Evolutionary conservation across 169 alveolate genomes (phyloP), one percentile per base, ranked within the genome.

Genomic region (Blepharisma undulans): DNA sequence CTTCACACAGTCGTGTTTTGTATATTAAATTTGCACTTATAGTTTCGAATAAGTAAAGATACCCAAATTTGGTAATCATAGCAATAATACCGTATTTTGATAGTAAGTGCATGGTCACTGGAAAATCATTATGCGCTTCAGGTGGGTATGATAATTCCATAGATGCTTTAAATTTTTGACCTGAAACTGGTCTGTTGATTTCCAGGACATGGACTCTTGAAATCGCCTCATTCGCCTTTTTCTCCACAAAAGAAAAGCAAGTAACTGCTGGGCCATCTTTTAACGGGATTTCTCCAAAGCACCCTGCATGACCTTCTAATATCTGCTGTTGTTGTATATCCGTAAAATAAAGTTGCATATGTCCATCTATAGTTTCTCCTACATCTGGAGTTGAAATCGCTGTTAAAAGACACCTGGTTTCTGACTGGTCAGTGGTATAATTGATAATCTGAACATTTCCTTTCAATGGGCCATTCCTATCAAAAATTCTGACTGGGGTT

Each of bases 251-350:
- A 74, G 98, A 95, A 91, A 99, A 97, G 30, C 97, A 92, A 25
- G 97, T 94, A 34, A 96, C 93, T 91, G 94, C 36, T 4, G 96
- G 91, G 25, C 88, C 96, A 88, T 97, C 99, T 82, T 95, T 94
- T 32, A 97, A 93, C 71, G 96, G 96, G 79, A 98, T 94, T 92
- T 97, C 97, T 59, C 99, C 99, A 95, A 99, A 98, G 88, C 98
- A 95, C 30, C 99, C 99, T 27, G 99, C 97, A 92, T 97, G 98
- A 8, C 99, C 99, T 93, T 98, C 99, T 36, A 99, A 94, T 34
- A 97, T 95, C 95, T 99, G 99, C 93, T 98, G 98, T 91, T 97
- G 99, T 1, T 97, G 93, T 90, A 96, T 97, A 90, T 97, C 99
- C 33, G 97, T 98, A 80, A 97, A 96, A 95, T 95, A 98, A 82